A percentile compares a stretch with the other conserved stretches of the same genome.
phyloP scores from a whole-genome alignment of 768 basidiomycete genomes.

The Mycena maculata region DNA sequence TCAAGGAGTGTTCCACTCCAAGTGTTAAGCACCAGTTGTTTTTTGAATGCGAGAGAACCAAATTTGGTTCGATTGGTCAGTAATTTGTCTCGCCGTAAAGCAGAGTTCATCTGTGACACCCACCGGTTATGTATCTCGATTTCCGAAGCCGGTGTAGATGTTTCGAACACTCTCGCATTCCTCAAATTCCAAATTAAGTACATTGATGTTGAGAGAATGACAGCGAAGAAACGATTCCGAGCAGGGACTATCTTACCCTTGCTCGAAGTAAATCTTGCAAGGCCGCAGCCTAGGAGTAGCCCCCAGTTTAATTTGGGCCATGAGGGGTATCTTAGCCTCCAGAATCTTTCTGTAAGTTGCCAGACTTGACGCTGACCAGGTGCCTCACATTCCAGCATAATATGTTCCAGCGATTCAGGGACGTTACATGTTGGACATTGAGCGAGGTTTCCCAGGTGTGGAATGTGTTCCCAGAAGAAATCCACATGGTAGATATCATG shows the following conservation, averaged over 20 bases:
- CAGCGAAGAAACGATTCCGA: not conserved
- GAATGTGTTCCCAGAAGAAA: conserved; percentile 1
- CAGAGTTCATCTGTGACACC: not conserved
- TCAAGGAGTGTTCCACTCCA: conserved; percentile 4
- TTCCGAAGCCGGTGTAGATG: not conserved
- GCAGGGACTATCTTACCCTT: not conserved
- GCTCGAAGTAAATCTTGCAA: not conserved
- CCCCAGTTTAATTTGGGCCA: conserved; percentile 9
- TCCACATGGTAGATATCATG: conserved; percentile 1
- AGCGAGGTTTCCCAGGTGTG: not conserved
- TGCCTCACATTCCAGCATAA: conserved; percentile 13
- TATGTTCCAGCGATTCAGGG: conserved; percentile 17
- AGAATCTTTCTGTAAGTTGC: conserved; percentile 2
- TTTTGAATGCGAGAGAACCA: not conserved
- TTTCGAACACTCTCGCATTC: conserved; percentile 2
- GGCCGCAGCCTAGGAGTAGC: not conserved
- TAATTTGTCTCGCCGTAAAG: not conserved
- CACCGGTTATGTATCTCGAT: conserved; percentile 16
- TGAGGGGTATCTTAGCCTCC: not conserved
- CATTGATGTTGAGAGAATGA: conserved; percentile 1
- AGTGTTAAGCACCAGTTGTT: not conserved
- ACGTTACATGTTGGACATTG: conserved; percentile 4
- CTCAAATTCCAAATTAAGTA: conserved; percentile 17
- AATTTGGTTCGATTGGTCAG: not conserved
- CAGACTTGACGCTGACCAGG: conserved; percentile 15